Conservation (phyloP, 441 rosid species). For the Gossypium schwendimanii region DNA sequence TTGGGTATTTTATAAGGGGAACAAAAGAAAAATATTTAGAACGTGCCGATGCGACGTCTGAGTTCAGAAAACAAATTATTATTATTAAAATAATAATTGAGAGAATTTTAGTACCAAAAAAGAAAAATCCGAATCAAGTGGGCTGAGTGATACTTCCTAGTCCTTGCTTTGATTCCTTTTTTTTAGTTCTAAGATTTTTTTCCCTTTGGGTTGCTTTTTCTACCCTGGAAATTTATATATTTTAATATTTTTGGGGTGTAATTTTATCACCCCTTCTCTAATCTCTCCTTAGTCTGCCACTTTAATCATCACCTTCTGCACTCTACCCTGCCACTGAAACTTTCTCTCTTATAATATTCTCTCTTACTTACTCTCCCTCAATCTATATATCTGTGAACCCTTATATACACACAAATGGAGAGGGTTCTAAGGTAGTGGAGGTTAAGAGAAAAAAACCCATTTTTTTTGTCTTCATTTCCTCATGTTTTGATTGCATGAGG, state of each 20-base stretch:
- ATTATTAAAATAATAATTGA: conserved; percentile 9
- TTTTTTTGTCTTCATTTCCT: conserved; percentile 21
- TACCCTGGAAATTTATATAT: conserved; percentile 9
- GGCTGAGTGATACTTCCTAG: conserved; percentile 19
- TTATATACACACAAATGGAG: conserved; percentile 29
- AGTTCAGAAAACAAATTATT: conserved; percentile 20
- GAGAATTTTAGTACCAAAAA: conserved; percentile 4
- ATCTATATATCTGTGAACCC: conserved; percentile 5
- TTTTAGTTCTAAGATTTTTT: conserved; percentile 20
- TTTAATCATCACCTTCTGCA: conserved; percentile 50
- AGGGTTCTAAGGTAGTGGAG: conserved; percentile 30
- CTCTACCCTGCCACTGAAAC: conserved; percentile 25
- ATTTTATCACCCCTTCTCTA: conserved; percentile 17
- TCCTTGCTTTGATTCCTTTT: conserved; percentile 20
- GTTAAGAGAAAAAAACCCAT: conserved; percentile 24
- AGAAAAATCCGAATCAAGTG: conserved; percentile 20
- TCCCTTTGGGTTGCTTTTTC: conserved; percentile 9
- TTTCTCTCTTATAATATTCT: conserved; percentile 5
- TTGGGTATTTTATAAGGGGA: conserved; percentile 59
- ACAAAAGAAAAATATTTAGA: conserved; percentile 32
- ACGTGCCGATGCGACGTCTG: conserved; percentile 40
- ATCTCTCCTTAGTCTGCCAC: conserved; percentile 35
- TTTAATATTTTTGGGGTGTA: neutral
- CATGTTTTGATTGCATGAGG: conserved; percentile 41
- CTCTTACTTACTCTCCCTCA: neutral